A percentile compares a stretch with the other conserved stretches of the same genome.
phyloP scores from a whole-genome alignment of 2,329 filamentous ascomycete species.

The Microsporum canis region DNA sequence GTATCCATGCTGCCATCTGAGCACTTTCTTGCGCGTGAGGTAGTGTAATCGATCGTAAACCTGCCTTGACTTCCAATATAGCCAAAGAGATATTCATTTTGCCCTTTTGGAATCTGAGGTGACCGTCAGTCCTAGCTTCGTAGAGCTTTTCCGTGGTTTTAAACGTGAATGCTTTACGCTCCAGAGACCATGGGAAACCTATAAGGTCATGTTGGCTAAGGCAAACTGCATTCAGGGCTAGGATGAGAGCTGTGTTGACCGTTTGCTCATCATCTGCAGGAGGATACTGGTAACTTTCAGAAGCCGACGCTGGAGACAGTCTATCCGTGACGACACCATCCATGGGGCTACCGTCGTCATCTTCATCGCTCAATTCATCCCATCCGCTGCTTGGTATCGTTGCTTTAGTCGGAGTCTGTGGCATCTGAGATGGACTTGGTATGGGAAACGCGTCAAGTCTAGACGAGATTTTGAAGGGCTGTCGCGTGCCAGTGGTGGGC shows the following conservation, averaged over 20 bases:
- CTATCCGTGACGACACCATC: not conserved
- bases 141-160: not conserved
- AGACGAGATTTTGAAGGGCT: not conserved
- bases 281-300: not conserved
- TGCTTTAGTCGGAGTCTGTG: not conserved
- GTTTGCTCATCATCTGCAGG: slow-evolving; percentile 10
- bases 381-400: not conserved
- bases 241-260: slow-evolving; percentile 11
- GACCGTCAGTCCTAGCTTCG: slow-evolving; percentile 10
- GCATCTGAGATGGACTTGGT: not conserved
- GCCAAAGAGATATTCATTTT: slow-evolving; percentile 1
- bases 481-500: not conserved
- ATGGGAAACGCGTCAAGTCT: not conserved
- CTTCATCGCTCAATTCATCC: not conserved
- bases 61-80: slow-evolving; percentile 11
- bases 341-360: not conserved
- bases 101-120: slow-evolving; percentile 2
- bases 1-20: slow-evolving; percentile 14
- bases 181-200: slow-evolving; percentile 3
- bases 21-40: slow-evolving; percentile 12
- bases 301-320: not conserved
- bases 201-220: not conserved
- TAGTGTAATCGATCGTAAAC: not conserved
- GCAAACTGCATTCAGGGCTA: slow-evolving; percentile 8
- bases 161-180: slow-evolving; percentile 9